Evolutionary conservation across 148 eudicot species (phyloP), one percentile per base, ranked within the genome.

Genomic region (Vaccinium macrocarpon): DNA sequence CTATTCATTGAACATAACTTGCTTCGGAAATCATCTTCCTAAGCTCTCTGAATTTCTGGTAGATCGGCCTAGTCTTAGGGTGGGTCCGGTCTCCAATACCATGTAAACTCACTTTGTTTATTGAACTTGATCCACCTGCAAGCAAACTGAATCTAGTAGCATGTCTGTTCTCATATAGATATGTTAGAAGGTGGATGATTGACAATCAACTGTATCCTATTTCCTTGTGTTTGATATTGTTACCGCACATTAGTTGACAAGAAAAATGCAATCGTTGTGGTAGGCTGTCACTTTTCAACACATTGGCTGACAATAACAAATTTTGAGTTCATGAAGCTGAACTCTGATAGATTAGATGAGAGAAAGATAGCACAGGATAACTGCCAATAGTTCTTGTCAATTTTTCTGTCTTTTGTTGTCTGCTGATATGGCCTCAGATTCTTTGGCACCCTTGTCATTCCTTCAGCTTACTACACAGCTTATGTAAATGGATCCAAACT

Each of bases 121-220:
- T 87, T 91, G 84, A 92, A 85, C 81, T 89, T 91, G 8, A 93
- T 88, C 96, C 96, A 93, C 84, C 98, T 94, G 75, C 87, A 92
- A 14, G 95, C 98, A 64, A 64, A n/a, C 10, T 64, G 71, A 64
- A 64, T 64, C 29, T 23, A 64, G 14, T 64, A 14, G 13, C 29
- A 23, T 64, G 71, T 10, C 23, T 64, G 71, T 64, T 2, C 10
- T 13, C 23, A 64, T 23, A 8, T 23, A 25, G 8, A 62, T 62
- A n/a, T 62, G 68, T 21, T 62, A 62, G 68, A 64, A 64, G 0
- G 29, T n/a, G 71, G 23, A 64, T 64, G 71, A 64, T 64, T 14
- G 5, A 23, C 29, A 23, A 25, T 10, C 71, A 64, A 64, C 13
- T 64, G 32, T 23, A 23, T 9, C 70, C 8, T n/a, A n/a, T 62